Evolutionary conservation across 495 filamentous ascomycete species (phyloP), one percentile per base, ranked within the genome.

Genomic region (Rhypophila decipiens): DNA sequence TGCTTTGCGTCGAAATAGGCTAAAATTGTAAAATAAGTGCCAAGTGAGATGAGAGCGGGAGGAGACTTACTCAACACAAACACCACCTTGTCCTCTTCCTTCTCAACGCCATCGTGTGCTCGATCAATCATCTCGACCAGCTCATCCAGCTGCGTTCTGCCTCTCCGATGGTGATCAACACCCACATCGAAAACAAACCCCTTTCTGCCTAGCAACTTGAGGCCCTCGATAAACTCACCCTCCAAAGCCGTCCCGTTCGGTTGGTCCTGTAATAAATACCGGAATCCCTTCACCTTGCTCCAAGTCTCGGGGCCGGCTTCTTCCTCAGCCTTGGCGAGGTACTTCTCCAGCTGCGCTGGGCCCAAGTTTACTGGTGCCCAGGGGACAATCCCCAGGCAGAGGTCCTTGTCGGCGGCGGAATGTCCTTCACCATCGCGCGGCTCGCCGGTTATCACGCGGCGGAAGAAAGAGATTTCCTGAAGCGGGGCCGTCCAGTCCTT

Each of bases 221-320:
- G 45, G n/a, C 82, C 78, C 11, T 79, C 79, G 46, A 88, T 70
- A 56, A 91, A 90, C 0, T 59, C 64, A 2, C 72, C 64, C 33
- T 66, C 61, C 21, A 84, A 48, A 68, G 85, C 87, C 0, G 75
- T 74, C 11, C 85, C 81, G 1, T 65, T 62, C 10, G 75, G 74
- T 56, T 89, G 85, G 62, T 84, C 85, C 63, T 95, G 89, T 29
- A 95, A 65, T 53, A 95, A 59, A 63, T 88, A 95, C 31, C 90
- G 70, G 52, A 90, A 87, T 0, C 89, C 89, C 40, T 77, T 79
- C 23, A 65, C 60, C 60, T 72, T 72, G 38, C 38, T 56, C 64
- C 71, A 75, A 24, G 55, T 58, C 44, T 63, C 67, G 4, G 47
- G 53, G 13, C 70, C 71, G 50, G 80, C 66, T 55, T 62, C 71